Conservation (phyloP, 2,329 filamentous ascomycete species). For the Monosporascus cannonballus region DNA sequence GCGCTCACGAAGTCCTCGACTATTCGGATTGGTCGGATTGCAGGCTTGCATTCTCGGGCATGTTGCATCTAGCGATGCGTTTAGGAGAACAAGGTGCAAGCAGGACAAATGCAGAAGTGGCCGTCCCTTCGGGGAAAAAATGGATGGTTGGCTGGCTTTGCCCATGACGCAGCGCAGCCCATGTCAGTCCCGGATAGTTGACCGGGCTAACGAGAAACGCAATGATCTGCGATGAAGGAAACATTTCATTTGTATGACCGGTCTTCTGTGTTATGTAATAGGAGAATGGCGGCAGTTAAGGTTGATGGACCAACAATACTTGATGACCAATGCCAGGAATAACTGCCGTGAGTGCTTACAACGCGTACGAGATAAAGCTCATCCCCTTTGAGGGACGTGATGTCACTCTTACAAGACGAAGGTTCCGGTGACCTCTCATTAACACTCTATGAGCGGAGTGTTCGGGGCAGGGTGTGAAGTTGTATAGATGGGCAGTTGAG, state of each 20-base stretch:
- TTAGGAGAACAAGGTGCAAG: not conserved
- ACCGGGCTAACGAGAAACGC: slow-evolving; percentile 1
- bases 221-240: not conserved
- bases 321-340: too few species aligned
- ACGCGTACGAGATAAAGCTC: too few species aligned
- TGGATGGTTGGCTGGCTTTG: not conserved
- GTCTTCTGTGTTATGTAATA: not conserved
- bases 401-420: not conserved
- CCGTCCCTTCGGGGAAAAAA: not conserved
- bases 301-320: too few species aligned
- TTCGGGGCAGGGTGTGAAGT: too few species aligned
- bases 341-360: too few species aligned
- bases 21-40: slow-evolving; percentile 4
- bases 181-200: not conserved
- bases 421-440: not conserved
- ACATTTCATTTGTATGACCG: not conserved
- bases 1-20: slow-evolving; percentile 6
- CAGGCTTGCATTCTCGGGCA: slow-evolving; percentile 1
- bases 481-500: not conserved
- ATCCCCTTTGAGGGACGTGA: not conserved
- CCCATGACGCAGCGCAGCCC: not conserved
- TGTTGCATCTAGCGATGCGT: not conserved
- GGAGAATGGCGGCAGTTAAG: not conserved
- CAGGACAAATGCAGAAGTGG: not conserved
- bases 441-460: not conserved